A percentile compares a stretch with the other conserved stretches of the same genome.
phyloP scores from a whole-genome alignment of 331 rosid species.

The Acacia pycnantha region DNA sequence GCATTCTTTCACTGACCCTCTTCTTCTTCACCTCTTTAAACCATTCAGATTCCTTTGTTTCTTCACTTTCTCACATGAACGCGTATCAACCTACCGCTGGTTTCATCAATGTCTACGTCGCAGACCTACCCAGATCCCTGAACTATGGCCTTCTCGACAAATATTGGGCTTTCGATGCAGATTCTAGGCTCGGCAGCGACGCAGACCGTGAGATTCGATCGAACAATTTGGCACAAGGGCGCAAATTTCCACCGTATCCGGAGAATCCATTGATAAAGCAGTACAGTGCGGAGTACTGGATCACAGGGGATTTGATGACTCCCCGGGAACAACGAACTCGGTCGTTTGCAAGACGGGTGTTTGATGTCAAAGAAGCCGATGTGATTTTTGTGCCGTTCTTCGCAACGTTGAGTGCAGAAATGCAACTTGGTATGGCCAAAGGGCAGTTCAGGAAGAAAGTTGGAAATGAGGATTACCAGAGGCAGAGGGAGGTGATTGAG shows the following conservation, averaged over 20 bases:
- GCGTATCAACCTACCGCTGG: background rate
- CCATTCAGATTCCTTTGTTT: constrained; percentile 10
- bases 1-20: constrained; percentile 45
- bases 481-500: constrained; percentile 81
- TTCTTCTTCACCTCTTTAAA: constrained; percentile 44
- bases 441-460: constrained; percentile 74
- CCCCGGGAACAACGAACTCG: constrained; percentile 46
- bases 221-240: constrained; percentile 24
- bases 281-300: constrained; percentile 96
- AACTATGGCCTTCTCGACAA: constrained; percentile 77
- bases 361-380: constrained; percentile 48
- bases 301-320: constrained; percentile 79
- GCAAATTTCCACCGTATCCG: constrained; percentile 63
- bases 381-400: constrained; percentile 88
- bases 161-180: constrained; percentile 66
- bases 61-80: constrained; percentile 13
- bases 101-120: constrained; percentile 61
- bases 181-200: constrained; percentile 61
- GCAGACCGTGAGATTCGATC: constrained; percentile 38
- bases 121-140: constrained; percentile 84
- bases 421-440: constrained; percentile 73
- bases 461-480: constrained; percentile 65
- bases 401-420: constrained; percentile 79
- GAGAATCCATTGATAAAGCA: constrained; percentile 88
- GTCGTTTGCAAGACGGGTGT: constrained; percentile 64